Conservation (phyloP, 306 rosid genomes). For the Sicyos baderoa region DNA sequence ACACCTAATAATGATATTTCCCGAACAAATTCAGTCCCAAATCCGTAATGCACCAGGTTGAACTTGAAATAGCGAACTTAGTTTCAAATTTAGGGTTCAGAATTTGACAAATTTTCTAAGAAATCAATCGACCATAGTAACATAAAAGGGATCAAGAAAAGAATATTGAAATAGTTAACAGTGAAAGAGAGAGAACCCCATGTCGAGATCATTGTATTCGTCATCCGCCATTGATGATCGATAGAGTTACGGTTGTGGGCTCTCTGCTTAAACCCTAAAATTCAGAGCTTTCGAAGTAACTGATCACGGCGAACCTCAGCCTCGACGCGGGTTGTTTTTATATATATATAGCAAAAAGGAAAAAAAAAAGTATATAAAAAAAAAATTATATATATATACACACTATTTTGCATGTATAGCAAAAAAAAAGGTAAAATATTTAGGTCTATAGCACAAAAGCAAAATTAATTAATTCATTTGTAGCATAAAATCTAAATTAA, state of each 20-base stretch:
- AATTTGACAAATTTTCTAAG: no score
- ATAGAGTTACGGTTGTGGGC: background rate
- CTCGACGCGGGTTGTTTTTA: background rate
- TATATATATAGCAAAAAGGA: no score
- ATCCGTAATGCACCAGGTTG: background rate
- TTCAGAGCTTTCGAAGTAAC: background rate
- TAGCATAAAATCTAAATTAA: no score
- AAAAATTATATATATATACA: no score
- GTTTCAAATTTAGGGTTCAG: background rate
- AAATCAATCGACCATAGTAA: no score
- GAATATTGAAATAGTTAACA: no score
- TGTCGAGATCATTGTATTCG: constrained; percentile 33
- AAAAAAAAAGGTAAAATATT: no score
- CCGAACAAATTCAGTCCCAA: background rate
- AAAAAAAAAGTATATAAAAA: no score
- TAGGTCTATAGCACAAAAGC: no score
- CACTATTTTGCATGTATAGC: no score
- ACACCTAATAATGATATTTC: background rate
- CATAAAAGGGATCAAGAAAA: no score
- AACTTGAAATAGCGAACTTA: background rate
- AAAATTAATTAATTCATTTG: no score
- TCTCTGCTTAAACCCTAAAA: background rate
- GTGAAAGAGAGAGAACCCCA: constrained; percentile 16
- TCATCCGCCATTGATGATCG: constrained; percentile 25
- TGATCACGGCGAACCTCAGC: background rate